Conservation (phyloP, 495 filamentous ascomycete species). For the Cercophora scortea region DNA sequence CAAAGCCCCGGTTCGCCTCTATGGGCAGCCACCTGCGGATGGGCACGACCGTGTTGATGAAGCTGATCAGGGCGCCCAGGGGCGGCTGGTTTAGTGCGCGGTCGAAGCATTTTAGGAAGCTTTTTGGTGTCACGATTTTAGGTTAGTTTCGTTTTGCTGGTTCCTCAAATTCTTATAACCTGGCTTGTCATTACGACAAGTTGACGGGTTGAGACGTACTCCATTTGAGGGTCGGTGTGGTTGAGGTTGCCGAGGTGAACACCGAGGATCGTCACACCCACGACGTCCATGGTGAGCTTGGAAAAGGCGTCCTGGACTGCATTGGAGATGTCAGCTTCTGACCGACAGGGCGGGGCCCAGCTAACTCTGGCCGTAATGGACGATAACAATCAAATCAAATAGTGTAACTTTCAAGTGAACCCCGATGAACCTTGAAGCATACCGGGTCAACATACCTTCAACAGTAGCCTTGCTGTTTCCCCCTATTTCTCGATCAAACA, state of each 20-base stretch:
- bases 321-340: too few relatives aligned
- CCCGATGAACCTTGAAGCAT: too few relatives aligned
- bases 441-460: too few relatives aligned
- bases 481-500: neutral
- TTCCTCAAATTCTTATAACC: neutral
- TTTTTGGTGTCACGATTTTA: neutral
- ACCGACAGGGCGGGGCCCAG: neutral
- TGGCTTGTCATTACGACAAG: neutral
- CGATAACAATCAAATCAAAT: neutral
- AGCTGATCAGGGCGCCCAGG: conserved; percentile 20
- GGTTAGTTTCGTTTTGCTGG: neutral
- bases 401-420: neutral
- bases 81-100: conserved; percentile 22
- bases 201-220: neutral
- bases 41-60: conserved; percentile 21
- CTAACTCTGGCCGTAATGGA: neutral
- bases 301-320: neutral
- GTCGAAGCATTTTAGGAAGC: conserved; percentile 18
- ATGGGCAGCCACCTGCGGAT: conserved; percentile 19
- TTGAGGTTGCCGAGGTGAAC: neutral
- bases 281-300: neutral
- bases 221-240: neutral
- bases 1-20: conserved; percentile 16
- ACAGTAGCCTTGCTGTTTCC: too few relatives aligned
- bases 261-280: neutral